Evolutionary conservation across 1,284 basidiomycete genomes (phyloP), one percentile per base, ranked within the genome.

Genomic region (Tetrapyrgos nigripes): DNA sequence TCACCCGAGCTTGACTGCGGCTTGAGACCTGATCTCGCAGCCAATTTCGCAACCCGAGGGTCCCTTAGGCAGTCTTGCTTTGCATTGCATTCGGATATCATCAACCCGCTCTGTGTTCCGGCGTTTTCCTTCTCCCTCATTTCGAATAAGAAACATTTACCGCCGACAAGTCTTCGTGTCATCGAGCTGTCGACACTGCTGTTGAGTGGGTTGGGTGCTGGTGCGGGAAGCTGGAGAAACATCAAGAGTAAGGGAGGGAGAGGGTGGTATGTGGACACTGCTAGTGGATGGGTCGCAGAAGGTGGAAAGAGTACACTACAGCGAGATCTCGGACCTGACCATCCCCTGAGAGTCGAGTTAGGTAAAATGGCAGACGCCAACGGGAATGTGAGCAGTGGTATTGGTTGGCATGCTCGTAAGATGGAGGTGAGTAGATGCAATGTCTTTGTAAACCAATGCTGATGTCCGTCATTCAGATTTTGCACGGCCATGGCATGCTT

Each of bases 351-450:
- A 53, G 71, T 72, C 31, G 90, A 89, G 70, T 79, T 94, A 68
- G 86, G 89, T 65, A 79, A 81, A 44, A 76, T 97, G n/a, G 87
- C 92, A 13, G 83, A 89, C 62, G 88, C 90, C 11, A 93, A 94
- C 64, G 95, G 95, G 1, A 93, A 94, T 66, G 96, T 97, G 3
- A 90, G 84, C 66, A 94, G 91, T 68, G 92, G 90, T 4, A 86
- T 96, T 1, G 97, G 97, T 0, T 99, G 97, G 96, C 95, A 98
- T 75, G 88, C 92, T 33, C 79, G 95, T 53, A 99, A 99, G 80
- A 96, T 98, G 94, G 96, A 98, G 85, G 93, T 97, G 55, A 58
- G 87, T 76, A 26, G 24, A 57, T 60, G 11, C 46, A 24, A 53
- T 9, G 52, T 58, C 19, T 52, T 23, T 55, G 35, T 31, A 48